These are phyloP conservation scores for Aspergillus leporis DNA, from an alignment of 495 filamentous ascomycete genomes.

Conservation along the genomic window DNA sequence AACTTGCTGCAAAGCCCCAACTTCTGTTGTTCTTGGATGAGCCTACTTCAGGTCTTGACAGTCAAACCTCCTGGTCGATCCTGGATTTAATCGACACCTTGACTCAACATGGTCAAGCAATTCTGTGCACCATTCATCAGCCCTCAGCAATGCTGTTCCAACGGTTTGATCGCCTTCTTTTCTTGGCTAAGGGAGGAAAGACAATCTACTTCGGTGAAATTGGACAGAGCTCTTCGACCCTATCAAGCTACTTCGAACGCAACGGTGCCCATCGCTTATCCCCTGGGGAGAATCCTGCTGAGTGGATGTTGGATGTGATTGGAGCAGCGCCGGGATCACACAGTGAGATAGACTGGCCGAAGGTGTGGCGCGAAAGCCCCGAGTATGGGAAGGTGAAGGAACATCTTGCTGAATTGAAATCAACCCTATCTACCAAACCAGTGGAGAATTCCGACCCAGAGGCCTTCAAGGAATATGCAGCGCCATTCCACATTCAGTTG, in stretches of 20 bases:
- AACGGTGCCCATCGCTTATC: constrained; percentile 65
- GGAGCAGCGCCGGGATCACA: constrained; percentile 72
- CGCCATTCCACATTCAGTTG: constrained; percentile 49
- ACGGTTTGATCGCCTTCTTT: constrained; percentile 78
- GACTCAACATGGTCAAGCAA: constrained; percentile 75
- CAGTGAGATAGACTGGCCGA: constrained; percentile 68
- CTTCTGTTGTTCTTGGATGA: constrained; percentile 85
- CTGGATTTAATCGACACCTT: constrained; percentile 73
- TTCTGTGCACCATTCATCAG: constrained; percentile 90
- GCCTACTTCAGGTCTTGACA: constrained; percentile 80
- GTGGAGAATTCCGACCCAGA: background rate
- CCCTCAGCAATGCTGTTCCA: constrained; percentile 86
- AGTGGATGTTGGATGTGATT: constrained; percentile 86
- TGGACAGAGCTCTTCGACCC: constrained; percentile 57
- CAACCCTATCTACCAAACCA: constrained; percentile 36
- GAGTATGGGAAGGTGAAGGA: constrained; percentile 64
- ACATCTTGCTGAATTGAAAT: constrained; percentile 47
- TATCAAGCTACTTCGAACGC: constrained; percentile 71
- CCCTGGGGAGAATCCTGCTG: constrained; percentile 72
- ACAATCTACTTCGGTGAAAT: constrained; percentile 73
- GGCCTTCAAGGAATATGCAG: constrained; percentile 42
- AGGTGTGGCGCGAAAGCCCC: constrained; percentile 8
- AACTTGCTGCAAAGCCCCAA: constrained; percentile 78
- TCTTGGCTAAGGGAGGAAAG: constrained; percentile 69
- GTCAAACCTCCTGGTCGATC: constrained; percentile 82